phyloP scores from a whole-genome alignment of 805 yeast species.

The Groenewaldozyma tartarivorans region DNA sequence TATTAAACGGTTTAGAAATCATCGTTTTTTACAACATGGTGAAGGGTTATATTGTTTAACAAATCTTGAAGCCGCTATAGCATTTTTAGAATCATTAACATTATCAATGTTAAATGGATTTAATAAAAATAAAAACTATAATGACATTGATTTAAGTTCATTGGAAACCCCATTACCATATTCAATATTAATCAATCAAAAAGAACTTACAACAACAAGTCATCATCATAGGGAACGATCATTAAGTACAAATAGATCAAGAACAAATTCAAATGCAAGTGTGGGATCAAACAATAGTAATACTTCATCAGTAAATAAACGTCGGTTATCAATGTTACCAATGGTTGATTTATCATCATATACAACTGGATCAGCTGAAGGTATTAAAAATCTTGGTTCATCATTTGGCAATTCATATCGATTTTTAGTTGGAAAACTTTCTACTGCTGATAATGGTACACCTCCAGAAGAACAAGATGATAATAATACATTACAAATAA shows the following conservation, averaged over 20 bases:
- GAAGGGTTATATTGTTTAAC: conserved; percentile 34
- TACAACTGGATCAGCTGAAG: conserved; percentile 22
- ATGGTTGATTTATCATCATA: conserved; percentile 23
- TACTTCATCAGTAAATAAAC: neutral
- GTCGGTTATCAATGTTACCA: conserved; percentile 13
- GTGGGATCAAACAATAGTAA: neutral
- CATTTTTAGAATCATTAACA: conserved; percentile 28
- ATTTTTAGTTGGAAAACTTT: conserved; percentile 21
- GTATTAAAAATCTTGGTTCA: conserved; percentile 24
- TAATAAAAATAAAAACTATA: neutral
- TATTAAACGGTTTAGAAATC: conserved; percentile 31
- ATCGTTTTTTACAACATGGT: conserved; percentile 23
- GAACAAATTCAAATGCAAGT: neutral
- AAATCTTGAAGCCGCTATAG: conserved; percentile 34
- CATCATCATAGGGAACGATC: too few species aligned
- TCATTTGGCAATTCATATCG: conserved; percentile 28
- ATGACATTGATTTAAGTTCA: neutral
- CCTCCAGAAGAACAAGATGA: neutral
- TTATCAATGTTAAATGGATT: conserved; percentile 8
- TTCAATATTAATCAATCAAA: neutral
- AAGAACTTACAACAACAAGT: neutral
- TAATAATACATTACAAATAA: neutral
- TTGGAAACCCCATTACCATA: neutral
- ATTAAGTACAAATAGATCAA: too few species aligned
- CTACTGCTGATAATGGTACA: conserved; percentile 4